phyloP scores from a whole-genome alignment of 2,329 filamentous ascomycete species.

The Aspergillus unguis region DNA sequence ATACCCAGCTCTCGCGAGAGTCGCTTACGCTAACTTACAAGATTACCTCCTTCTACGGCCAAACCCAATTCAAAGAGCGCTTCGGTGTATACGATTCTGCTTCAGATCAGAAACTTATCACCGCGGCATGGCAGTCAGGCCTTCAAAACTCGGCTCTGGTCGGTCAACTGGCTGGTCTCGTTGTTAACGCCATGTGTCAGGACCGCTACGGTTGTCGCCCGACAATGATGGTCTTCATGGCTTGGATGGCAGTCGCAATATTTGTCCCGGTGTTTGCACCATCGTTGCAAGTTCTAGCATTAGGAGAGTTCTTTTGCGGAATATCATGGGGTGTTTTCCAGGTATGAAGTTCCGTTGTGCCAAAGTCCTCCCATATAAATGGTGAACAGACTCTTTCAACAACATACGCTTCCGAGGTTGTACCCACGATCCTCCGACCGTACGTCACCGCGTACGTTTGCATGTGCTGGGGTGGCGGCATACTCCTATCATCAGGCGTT shows the following conservation, averaged over 20 bases:
- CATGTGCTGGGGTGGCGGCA: conserved; percentile 29
- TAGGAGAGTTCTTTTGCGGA: conserved; percentile 10
- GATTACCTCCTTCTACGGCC: conserved; percentile 13
- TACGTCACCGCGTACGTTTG: conserved; percentile 28
- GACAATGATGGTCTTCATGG: conserved; percentile 21
- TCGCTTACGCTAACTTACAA: background rate
- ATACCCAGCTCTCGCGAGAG: background rate
- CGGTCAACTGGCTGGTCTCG: conserved; percentile 21
- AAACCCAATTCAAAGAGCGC: conserved; percentile 9
- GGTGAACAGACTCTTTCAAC: conserved; percentile 9
- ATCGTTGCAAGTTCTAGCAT: conserved; percentile 6
- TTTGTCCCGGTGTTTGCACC: conserved; percentile 18
- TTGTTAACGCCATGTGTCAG: conserved; percentile 23
- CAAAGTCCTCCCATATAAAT: background rate
- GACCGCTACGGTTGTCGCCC: conserved; percentile 25
- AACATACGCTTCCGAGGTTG: conserved; percentile 30
- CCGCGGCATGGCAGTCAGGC: conserved; percentile 29
- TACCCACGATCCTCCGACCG: conserved; percentile 28
- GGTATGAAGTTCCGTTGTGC: background rate
- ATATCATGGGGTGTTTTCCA: conserved; percentile 15
- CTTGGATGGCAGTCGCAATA: conserved; percentile 11
- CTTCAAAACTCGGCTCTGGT: conserved; percentile 18
- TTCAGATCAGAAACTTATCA: conserved; percentile 11
- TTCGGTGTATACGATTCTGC: conserved; percentile 8
- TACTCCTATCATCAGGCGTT: conserved; percentile 25